These are phyloP conservation scores for Oryza nivara DNA, from an alignment of 176 grass and related monocot species.

Conservation along the genomic window DNA sequence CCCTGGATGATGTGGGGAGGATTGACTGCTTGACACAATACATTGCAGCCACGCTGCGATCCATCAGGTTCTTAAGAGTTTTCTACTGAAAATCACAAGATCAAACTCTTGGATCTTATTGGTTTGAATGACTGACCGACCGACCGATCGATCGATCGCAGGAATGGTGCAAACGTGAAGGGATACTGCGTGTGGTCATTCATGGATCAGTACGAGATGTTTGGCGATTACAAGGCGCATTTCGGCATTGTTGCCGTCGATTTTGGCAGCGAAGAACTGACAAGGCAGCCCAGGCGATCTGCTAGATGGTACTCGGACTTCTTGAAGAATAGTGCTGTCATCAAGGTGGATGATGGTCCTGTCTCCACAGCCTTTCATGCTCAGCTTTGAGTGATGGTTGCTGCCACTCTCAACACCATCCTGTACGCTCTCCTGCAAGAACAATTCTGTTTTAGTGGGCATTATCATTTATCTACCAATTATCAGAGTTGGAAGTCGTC, in stretches of 20 bases:
- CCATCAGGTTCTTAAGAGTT: conserved; percentile 37
- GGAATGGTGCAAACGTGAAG: conserved; percentile 50
- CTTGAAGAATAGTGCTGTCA: conserved; percentile 49
- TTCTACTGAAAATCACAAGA: not conserved
- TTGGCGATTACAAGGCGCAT: conserved; percentile 15
- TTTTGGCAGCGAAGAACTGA: conserved; percentile 40
- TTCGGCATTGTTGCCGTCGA: conserved; percentile 54
- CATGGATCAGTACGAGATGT: conserved; percentile 56
- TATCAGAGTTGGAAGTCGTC: too few relatives aligned
- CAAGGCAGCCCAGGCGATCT: conserved; percentile 45
- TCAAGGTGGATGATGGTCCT: conserved; percentile 19
- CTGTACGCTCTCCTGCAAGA: too few relatives aligned
- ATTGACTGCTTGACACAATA: conserved; percentile 41
- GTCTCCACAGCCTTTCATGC: not conserved
- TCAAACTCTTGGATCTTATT: not conserved
- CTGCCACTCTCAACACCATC: too few relatives aligned
- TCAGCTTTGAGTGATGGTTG: not conserved
- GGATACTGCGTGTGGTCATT: conserved; percentile 68
- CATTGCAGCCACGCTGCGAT: conserved; percentile 42
- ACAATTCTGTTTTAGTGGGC: too few relatives aligned
- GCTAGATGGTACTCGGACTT: conserved; percentile 61
- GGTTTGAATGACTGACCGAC: not conserved
- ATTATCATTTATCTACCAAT: too few relatives aligned
- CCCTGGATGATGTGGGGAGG: conserved; percentile 41
- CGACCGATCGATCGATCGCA: not conserved